Evolutionary conservation across 257 asterid genomes (phyloP).

Genomic region (Gynochthodes officinalis): DNA sequence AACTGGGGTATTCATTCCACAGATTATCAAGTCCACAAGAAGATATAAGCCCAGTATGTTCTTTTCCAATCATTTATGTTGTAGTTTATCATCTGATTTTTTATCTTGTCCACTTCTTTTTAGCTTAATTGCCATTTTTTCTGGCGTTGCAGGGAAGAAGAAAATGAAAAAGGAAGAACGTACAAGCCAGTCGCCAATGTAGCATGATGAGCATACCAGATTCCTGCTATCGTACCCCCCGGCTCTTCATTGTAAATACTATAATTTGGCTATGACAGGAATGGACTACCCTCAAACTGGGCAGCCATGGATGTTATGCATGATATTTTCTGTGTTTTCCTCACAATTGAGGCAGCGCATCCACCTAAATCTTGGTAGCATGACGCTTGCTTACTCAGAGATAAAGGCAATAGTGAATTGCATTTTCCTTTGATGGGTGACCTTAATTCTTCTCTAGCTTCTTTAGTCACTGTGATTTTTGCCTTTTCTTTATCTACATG

Average conservation of each 20-base stretch:
- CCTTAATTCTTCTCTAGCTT: not conserved
- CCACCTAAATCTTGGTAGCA: not conserved
- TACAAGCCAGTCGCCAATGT: conserved; percentile 28
- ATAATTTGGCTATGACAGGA: not conserved
- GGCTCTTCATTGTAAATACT: not conserved
- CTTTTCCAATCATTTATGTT: not conserved
- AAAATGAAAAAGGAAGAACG: conserved; percentile 35
- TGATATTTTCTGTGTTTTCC: not conserved
- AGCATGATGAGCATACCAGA: not conserved
- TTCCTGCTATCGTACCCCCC: not conserved
- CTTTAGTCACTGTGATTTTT: not conserved
- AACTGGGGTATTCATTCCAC: conserved; percentile 91
- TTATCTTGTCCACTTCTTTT: not conserved
- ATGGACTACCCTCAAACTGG: not conserved
- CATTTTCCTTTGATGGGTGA: not conserved
- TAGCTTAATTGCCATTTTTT: not conserved
- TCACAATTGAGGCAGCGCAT: not conserved
- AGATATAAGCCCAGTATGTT: conserved; percentile 52
- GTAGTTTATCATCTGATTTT: not conserved
- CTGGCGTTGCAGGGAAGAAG: conserved; percentile 42
- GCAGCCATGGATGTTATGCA: not conserved
- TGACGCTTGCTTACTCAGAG: not conserved
- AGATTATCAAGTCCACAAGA: conserved; percentile 35
- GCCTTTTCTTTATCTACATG: not conserved
- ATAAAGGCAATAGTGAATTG: not conserved